Percentiles rank a stretch among this genome's conserved stretches.
These are phyloP conservation scores for Schizosaccharomyces cryophilus DNA, from an alignment of 805 yeast species.

Conservation along the genomic window DNA sequence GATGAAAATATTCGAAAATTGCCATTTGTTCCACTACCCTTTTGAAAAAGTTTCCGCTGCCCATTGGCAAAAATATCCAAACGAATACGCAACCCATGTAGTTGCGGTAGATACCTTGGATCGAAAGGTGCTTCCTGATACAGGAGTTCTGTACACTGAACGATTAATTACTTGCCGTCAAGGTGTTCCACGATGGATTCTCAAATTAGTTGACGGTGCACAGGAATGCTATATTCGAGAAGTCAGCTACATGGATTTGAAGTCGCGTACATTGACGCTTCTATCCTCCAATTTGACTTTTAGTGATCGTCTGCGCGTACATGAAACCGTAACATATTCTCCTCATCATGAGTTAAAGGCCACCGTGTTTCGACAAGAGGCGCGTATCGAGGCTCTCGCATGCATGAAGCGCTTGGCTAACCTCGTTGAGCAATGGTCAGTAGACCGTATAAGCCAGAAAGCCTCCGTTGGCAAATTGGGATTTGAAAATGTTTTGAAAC, in stretches of 20 bases:
- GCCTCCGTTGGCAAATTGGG: slow-evolving; percentile 64
- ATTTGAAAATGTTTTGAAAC: slow-evolving; percentile 48
- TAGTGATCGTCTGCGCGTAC: slow-evolving; percentile 49
- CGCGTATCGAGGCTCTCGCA: slow-evolving; percentile 71
- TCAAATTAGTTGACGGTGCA: slow-evolving; percentile 44
- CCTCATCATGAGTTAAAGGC: slow-evolving; percentile 31
- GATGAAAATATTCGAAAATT: slow-evolving; percentile 61
- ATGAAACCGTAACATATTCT: slow-evolving; percentile 59
- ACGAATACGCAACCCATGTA: slow-evolving; percentile 75
- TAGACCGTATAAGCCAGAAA: slow-evolving; percentile 68
- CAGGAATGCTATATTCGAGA: slow-evolving; percentile 67
- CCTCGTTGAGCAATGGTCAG: slow-evolving; percentile 77
- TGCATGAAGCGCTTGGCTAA: slow-evolving; percentile 44
- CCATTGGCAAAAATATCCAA: slow-evolving; percentile 96
- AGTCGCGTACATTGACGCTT: slow-evolving; percentile 38
- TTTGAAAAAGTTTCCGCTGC: slow-evolving; percentile 53
- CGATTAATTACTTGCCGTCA: slow-evolving; percentile 75
- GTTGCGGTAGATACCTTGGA: slow-evolving; percentile 73
- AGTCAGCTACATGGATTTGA: slow-evolving; percentile 59
- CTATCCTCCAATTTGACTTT: slow-evolving; percentile 72
- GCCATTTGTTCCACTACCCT: slow-evolving; percentile 50
- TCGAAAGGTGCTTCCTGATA: slow-evolving; percentile 35
- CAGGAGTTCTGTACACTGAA: slow-evolving; percentile 46
- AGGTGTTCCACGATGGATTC: slow-evolving; percentile 61
- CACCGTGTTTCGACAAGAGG: slow-evolving; percentile 46